phyloP scores from a whole-genome alignment of 2,329 filamentous ascomycete species.

The Cladosporium sp. region DNA sequence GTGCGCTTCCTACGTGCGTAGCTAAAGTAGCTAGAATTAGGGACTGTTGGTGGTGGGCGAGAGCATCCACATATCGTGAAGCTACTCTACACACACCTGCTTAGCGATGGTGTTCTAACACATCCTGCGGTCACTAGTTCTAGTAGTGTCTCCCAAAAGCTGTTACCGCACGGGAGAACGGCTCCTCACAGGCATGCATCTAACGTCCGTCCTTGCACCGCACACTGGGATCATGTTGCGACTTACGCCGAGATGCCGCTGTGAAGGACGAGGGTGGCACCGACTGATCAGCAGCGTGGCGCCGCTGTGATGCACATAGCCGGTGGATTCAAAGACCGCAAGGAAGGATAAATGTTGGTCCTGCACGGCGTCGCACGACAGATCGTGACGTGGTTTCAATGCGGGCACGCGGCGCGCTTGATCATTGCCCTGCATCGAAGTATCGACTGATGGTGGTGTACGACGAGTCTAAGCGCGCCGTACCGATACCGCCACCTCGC shows the following conservation, averaged over 20 bases:
- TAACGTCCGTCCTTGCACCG: not conserved
- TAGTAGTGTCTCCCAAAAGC: not conserved
- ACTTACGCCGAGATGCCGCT: constrained; percentile 7
- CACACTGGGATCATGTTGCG: not conserved
- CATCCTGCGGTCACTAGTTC: not conserved
- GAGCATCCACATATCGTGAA: not conserved
- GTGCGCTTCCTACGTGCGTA: not conserved
- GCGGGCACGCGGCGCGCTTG: not conserved
- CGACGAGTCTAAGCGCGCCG: constrained; percentile 1
- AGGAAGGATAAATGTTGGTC: not conserved
- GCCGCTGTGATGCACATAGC: not conserved
- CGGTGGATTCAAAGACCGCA: not conserved
- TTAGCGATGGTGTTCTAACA: not conserved
- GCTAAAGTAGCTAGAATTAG: not conserved
- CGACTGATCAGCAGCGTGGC: constrained; percentile 5
- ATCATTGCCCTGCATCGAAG: not conserved
- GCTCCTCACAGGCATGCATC: constrained; percentile 2
- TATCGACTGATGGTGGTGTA: not conserved
- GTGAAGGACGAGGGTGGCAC: constrained; percentile 12
- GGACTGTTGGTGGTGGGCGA: not conserved
- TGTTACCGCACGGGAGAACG: not conserved
- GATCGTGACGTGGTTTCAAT: constrained; percentile 7
- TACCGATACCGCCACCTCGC: constrained; percentile 5
- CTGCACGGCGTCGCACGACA: not conserved
- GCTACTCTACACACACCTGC: not conserved